phyloP scores from a whole-genome alignment of 805 yeast genomes.

The Yarrowia deformans region DNA sequence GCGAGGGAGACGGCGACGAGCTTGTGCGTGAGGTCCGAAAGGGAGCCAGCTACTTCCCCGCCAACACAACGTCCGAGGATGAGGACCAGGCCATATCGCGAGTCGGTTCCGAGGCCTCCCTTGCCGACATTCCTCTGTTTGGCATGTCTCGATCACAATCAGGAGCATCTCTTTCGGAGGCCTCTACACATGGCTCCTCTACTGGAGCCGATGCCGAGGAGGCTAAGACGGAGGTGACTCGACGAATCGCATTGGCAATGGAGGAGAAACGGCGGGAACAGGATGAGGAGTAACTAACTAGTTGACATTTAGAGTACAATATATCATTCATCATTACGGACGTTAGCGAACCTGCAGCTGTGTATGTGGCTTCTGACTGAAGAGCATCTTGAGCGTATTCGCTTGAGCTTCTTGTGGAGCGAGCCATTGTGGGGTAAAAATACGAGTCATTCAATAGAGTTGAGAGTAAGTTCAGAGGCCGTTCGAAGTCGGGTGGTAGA shows the following conservation, averaged over 20 bases:
- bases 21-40: conserved; percentile 35
- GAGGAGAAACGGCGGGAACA: conserved; percentile 42
- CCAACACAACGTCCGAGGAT: conserved; percentile 50
- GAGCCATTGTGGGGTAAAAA: no score
- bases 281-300: conserved; percentile 39
- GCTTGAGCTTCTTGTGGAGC: no score
- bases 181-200: conserved; percentile 25
- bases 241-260: conserved; percentile 46
- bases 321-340: conserved; percentile 11
- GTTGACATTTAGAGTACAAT: conserved; percentile 19
- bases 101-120: conserved; percentile 66
- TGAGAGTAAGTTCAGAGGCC: no score
- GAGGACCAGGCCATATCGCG: conserved; percentile 66
- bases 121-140: conserved; percentile 70
- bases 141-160: conserved; percentile 51
- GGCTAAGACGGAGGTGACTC: conserved; percentile 43
- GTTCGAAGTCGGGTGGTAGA: no score
- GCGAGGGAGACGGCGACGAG: conserved; percentile 40
- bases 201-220: conserved; percentile 41
- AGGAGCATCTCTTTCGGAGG: conserved; percentile 37
- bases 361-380: no score
- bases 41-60: conserved; percentile 40
- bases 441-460: no score
- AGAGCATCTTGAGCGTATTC: not conserved
- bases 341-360: no score